A percentile compares a stretch with the other conserved stretches of the same genome.
phyloP scores from a whole-genome alignment of 257 asterid genomes.

The Solanum clarkiae region DNA sequence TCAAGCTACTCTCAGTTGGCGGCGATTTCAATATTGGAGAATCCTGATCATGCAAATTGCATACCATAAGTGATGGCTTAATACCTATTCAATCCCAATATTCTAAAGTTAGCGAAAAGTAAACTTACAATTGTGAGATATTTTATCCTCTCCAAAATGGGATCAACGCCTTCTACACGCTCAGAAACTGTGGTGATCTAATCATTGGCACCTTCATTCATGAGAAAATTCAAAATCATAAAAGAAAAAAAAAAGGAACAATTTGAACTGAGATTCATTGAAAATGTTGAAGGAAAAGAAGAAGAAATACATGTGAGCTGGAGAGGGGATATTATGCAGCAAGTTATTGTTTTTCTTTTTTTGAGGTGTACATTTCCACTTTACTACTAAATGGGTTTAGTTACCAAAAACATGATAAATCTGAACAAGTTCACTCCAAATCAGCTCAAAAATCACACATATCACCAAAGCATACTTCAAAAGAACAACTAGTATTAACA shows the following conservation, averaged over 20 bases:
- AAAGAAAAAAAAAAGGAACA: not conserved
- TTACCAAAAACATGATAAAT: no score
- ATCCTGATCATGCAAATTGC: constrained; percentile 28
- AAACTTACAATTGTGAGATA: constrained; percentile 66
- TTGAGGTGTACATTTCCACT: no score
- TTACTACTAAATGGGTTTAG: no score
- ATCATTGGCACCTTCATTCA: constrained; percentile 33
- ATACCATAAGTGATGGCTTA: not conserved
- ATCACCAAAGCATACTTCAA: not conserved
- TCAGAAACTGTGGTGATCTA: constrained; percentile 83
- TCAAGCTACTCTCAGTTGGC: constrained; percentile 71
- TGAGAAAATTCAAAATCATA: not conserved
- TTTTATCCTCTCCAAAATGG: constrained; percentile 58
- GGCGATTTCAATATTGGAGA: constrained; percentile 62
- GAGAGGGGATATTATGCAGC: no score
- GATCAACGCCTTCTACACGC: constrained; percentile 57
- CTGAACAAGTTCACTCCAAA: no score
- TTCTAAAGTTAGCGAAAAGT: not conserved
- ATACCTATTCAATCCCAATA: not conserved
- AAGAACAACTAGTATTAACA: not conserved
- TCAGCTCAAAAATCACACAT: no score
- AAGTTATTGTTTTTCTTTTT: no score
- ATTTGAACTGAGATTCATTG: not conserved
- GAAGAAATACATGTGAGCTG: no score
- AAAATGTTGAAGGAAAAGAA: not conserved